Evolutionary conservation across 2,329 filamentous ascomycete genomes (phyloP), one percentile per base, ranked within the genome.

Genomic region (Paraphoma chrysanthemicola): DNA sequence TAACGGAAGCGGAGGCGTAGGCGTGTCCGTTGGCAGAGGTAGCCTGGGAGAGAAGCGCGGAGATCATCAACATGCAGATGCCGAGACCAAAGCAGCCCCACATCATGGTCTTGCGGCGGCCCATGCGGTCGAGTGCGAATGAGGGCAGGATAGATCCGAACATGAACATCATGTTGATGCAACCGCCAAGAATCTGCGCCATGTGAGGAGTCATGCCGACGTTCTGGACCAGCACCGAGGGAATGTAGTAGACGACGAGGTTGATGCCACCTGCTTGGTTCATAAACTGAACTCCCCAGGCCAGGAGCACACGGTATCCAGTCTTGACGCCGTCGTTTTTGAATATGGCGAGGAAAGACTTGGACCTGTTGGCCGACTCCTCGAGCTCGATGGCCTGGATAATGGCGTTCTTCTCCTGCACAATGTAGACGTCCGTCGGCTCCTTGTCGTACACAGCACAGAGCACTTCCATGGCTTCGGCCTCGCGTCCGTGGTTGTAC

Each of bases 261-360:
- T 83, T 83, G 54, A 83, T 81, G 0, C 82, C 81, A 4, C 77
- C 30, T 51, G 54, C 73, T 55, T 85, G 83, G 48, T 85, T 81
- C 77, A 82, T 82, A 50, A 81, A 33, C 7, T 7, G 31, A 33
- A 7, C 31, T 7, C 7, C 7, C 31, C 31, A 33, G 31, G 31
- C 31, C 7, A 33, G 31, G 7, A 33, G 7, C 31, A 33, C 31
- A 33, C 31, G 31, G 7, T 12, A 12, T 33, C 31, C 7, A 33
- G 31, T 33, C 31, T 33, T 33, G 31, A 33, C 7, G 7, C 12
- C 12, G 7, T 12, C 31, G 12, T 33, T 33, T 12, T 33, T 33
- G 31, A 33, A 33, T 12, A 33, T n/a, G 31, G 7, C 31, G 7
- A 33, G 31, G 12, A 12, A 33, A 7, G 7, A 7, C 12, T 33